Conservation (phyloP, 176 grass and related monocot species). For the Triticum dicoccoides region DNA sequence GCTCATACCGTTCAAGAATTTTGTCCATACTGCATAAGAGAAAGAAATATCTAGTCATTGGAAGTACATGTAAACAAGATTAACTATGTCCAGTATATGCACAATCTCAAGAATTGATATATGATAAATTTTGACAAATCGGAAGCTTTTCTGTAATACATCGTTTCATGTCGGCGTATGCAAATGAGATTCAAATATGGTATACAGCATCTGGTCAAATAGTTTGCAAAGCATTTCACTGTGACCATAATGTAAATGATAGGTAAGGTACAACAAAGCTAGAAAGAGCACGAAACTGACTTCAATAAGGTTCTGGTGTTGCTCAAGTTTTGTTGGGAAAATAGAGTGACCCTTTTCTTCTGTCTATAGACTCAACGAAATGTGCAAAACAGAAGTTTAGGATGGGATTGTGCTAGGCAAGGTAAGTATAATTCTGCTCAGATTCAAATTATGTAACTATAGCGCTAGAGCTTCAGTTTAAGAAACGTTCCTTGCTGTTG, state of each 20-base stretch:
- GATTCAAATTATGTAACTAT: background rate
- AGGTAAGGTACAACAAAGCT: background rate
- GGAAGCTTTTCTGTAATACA: background rate
- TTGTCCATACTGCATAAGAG: constrained; percentile 72
- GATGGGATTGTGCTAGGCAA: background rate
- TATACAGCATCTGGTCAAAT: background rate
- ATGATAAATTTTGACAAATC: background rate
- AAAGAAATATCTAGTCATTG: background rate
- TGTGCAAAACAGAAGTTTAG: background rate
- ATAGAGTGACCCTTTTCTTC: background rate
- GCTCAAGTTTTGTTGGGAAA: background rate
- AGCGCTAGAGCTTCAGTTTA: background rate
- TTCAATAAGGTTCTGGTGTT: background rate
- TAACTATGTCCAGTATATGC: background rate
- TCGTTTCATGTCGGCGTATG: background rate
- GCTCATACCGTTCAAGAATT: constrained; percentile 83
- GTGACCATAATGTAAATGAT: background rate
- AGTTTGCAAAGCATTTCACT: background rate
- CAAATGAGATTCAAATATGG: background rate
- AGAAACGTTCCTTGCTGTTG: background rate
- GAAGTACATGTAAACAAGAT: background rate
- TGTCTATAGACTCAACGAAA: background rate
- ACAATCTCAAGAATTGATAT: background rate
- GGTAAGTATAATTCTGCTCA: background rate
- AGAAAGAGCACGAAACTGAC: background rate